Conservation (phyloP, 345 rosid genomes). For the Bruguiera gymnorhiza region DNA sequence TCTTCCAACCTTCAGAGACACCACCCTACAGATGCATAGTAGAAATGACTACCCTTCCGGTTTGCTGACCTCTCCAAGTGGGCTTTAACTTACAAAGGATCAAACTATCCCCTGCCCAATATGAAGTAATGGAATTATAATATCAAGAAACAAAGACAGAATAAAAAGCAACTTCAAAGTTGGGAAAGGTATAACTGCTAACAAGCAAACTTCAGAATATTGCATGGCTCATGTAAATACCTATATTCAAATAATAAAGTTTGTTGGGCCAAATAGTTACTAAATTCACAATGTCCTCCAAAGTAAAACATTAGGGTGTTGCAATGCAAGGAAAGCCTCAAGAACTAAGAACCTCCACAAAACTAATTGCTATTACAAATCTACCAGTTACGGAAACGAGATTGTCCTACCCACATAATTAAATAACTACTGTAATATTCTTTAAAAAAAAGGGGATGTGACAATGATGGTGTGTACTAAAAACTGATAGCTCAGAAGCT, state of each 20-base stretch:
- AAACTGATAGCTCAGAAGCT: not conserved
- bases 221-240: constrained; percentile 22
- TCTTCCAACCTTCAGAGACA: constrained; percentile 34
- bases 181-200: constrained; percentile 29
- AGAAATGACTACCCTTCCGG: constrained; percentile 17
- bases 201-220: constrained; percentile 12
- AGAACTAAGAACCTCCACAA: not conserved
- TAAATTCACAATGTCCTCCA: not conserved
- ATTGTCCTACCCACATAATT: no score
- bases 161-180: constrained; percentile 40
- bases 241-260: constrained; percentile 29
- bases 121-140: constrained; percentile 22
- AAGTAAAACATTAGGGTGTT: constrained; percentile 10
- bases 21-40: constrained; percentile 47
- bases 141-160: constrained; percentile 30
- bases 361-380: not conserved
- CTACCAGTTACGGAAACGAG: no score
- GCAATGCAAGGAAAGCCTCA: constrained; percentile 20
- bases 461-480: not conserved
- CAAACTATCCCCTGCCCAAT: constrained; percentile 20
- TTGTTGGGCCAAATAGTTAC: constrained; percentile 10
- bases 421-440: no score
- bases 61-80: constrained; percentile 12
- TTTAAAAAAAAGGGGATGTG: no score
- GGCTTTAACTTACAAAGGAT: constrained; percentile 19